Evolutionary conservation across 495 filamentous ascomycete genomes (phyloP).

Genomic region (Poronia punctata): DNA sequence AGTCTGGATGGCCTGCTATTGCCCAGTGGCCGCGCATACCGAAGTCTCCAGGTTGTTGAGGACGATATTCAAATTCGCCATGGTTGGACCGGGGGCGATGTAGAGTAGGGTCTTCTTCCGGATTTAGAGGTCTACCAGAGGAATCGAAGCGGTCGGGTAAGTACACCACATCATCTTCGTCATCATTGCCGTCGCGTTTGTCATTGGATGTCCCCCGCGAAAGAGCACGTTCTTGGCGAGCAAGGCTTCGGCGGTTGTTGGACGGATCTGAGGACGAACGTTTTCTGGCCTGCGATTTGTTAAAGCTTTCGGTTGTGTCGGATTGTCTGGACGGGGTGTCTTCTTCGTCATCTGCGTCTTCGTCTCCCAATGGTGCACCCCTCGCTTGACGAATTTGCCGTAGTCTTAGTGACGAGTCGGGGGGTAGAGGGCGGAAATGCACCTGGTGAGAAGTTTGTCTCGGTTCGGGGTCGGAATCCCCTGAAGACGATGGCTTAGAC

Average conservation of each 20-base stretch:
- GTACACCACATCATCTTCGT: slow-evolving; percentile 34
- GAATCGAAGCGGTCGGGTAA: slow-evolving; percentile 62
- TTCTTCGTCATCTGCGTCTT: slow-evolving; percentile 2
- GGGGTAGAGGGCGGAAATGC: slow-evolving; percentile 38
- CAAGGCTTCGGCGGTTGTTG: slow-evolving; percentile 19
- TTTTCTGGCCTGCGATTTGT: slow-evolving; percentile 7
- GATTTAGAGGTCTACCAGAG: slow-evolving; percentile 45
- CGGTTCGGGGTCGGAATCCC: background rate
- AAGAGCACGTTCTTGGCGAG: slow-evolving; percentile 8
- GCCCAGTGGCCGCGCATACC: slow-evolving; percentile 5
- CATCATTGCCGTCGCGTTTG: no score
- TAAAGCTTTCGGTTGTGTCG: slow-evolving; percentile 6
- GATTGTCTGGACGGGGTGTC: slow-evolving; percentile 4
- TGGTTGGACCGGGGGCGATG: slow-evolving; percentile 2
- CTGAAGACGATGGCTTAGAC: background rate
- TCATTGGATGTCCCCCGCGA: slow-evolving; percentile 19
- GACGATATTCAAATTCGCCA: slow-evolving; percentile 6
- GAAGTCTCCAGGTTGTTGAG: slow-evolving; percentile 6
- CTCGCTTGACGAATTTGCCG: slow-evolving; percentile 25
- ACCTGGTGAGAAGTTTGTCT: slow-evolving; percentile 25
- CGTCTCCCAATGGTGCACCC: slow-evolving; percentile 2
- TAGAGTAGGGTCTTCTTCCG: background rate
- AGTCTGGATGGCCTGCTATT: background rate
- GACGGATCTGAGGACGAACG: slow-evolving; percentile 31
- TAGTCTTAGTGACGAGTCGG: slow-evolving; percentile 33